phyloP scores from a whole-genome alignment of 148 eudicot species.

The Beta vulgaris region DNA sequence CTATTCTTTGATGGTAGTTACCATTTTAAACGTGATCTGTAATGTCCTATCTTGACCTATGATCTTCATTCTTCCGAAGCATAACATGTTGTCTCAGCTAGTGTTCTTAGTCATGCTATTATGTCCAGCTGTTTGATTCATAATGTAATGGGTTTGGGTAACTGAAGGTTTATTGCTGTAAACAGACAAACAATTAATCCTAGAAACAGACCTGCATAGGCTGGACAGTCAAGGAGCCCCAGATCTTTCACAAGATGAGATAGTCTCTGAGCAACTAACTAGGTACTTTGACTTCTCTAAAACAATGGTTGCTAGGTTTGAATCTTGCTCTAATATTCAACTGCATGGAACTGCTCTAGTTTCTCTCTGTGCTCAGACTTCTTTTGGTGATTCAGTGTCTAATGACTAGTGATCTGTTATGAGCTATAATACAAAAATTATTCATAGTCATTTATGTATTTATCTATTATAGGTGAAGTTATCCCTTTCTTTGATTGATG shows the following conservation, averaged over 20 bases:
- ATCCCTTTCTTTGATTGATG: too few relatives aligned
- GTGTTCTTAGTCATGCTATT: not conserved
- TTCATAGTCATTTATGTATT: not conserved
- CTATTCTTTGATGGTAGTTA: not conserved
- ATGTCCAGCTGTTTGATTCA: not conserved
- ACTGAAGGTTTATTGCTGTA: not conserved
- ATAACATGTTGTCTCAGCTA: not conserved
- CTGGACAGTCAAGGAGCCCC: constrained; percentile 28
- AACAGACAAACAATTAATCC: constrained; percentile 30
- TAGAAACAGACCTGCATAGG: constrained; percentile 27
- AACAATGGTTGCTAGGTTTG: not conserved
- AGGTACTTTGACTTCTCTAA: constrained; percentile 41
- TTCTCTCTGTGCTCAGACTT: not conserved
- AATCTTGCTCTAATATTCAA: not conserved
- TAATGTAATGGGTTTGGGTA: not conserved
- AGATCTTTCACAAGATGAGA: constrained; percentile 72
- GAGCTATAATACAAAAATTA: not conserved
- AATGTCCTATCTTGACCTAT: not conserved
- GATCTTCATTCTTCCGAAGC: not conserved
- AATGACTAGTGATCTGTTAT: not conserved
- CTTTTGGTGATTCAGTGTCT: not conserved
- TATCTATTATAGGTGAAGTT: too few relatives aligned
- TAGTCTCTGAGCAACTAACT: constrained; percentile 93
- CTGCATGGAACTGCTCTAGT: not conserved
- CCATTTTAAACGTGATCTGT: not conserved